These are phyloP conservation scores for Groenewaldozyma tartarivorans DNA, from an alignment of 805 yeast genomes.

Conservation along the genomic window DNA sequence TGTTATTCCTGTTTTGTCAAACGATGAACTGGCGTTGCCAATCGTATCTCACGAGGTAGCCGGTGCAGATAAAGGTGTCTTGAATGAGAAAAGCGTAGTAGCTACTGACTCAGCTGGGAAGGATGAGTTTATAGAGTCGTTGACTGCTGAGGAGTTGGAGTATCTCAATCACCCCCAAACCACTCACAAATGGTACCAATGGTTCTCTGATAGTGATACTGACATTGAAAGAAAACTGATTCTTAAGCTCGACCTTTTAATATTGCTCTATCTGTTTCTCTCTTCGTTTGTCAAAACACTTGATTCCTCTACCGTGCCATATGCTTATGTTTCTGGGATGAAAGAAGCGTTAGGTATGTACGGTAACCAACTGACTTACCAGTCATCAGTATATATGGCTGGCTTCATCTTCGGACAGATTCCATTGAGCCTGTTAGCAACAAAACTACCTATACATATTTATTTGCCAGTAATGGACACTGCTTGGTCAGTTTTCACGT, in stretches of 20 bases:
- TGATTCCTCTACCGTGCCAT: conserved; percentile 45
- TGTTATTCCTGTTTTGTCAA: too few species aligned
- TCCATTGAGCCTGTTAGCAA: conserved; percentile 55
- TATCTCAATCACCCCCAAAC: conserved; percentile 1
- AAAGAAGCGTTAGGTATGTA: conserved; percentile 44
- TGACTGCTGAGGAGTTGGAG: conserved; percentile 3
- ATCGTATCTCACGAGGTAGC: too few species aligned
- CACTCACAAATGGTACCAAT: conserved; percentile 6
- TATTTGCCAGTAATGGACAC: conserved; percentile 31
- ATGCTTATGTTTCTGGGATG: conserved; percentile 63
- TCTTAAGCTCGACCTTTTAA: conserved; percentile 39
- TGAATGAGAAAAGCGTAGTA: too few species aligned
- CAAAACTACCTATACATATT: conserved; percentile 40
- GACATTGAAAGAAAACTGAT: conserved; percentile 34
- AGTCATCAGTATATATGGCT: conserved; percentile 45
- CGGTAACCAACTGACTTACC: conserved; percentile 49
- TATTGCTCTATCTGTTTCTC: conserved; percentile 51
- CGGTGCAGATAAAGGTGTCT: too few species aligned
- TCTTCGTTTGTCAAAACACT: conserved; percentile 75
- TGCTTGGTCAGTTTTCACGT: conserved; percentile 15
- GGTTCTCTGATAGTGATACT: conserved; percentile 6
- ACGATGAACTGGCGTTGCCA: too few species aligned
- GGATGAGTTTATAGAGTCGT: too few species aligned
- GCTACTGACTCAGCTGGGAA: too few species aligned
- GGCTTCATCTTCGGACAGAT: conserved; percentile 58